These are phyloP conservation scores for Didymella pomorum DNA, from an alignment of 2,329 filamentous ascomycete genomes.

Conservation along the genomic window DNA sequence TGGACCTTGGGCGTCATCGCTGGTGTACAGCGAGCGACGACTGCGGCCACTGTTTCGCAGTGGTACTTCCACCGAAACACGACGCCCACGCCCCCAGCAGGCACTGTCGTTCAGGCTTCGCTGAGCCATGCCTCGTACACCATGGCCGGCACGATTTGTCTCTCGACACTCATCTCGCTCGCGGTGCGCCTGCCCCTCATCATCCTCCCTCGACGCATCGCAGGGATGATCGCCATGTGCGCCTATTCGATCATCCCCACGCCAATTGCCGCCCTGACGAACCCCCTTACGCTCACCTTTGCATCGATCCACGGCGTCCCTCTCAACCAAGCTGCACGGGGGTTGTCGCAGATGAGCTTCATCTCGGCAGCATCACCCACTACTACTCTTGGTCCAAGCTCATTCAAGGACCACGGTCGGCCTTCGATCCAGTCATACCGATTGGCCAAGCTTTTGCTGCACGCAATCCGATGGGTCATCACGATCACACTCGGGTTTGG, in stretches of 20 bases:
- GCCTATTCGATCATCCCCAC: constrained; percentile 84
- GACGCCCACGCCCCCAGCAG: constrained; percentile 77
- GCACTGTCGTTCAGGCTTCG: constrained; percentile 83
- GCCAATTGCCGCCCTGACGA: constrained; percentile 84
- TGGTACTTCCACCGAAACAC: constrained; percentile 98
- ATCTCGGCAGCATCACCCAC: constrained; percentile 76
- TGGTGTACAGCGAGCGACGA: constrained; percentile 88
- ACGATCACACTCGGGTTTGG: constrained; percentile 88
- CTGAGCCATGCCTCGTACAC: constrained; percentile 82
- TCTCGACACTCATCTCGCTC: constrained; percentile 83
- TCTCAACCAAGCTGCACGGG: constrained; percentile 77
- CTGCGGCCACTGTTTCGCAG: constrained; percentile 93
- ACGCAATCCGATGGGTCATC: constrained; percentile 91
- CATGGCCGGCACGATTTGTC: constrained; percentile 89
- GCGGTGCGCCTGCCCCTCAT: constrained; percentile 85
- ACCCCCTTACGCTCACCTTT: constrained; percentile 91
- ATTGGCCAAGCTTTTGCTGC: constrained; percentile 87
- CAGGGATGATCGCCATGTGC: constrained; percentile 73
- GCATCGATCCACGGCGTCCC: constrained; percentile 91
- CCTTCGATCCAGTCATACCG: constrained; percentile 80
- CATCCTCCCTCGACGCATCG: constrained; percentile 77
- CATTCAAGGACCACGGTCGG: constrained; percentile 53
- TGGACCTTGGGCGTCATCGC: constrained; percentile 91
- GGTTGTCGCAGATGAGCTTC: constrained; percentile 82
- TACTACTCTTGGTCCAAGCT: constrained; percentile 63